phyloP scores from a whole-genome alignment of 345 rosid genomes.

The Clausena lansium region DNA sequence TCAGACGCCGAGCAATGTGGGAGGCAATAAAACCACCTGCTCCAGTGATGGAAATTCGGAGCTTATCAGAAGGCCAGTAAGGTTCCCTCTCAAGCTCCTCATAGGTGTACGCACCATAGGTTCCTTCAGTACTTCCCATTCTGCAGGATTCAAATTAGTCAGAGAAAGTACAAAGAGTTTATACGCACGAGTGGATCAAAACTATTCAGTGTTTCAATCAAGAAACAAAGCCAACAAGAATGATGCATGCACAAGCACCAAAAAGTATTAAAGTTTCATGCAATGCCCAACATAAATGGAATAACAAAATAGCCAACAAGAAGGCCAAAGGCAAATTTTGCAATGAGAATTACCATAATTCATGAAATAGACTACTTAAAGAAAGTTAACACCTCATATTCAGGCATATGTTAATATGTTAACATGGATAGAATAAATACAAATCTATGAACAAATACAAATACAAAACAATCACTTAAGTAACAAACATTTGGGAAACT shows the following conservation, averaged over 20 bases:
- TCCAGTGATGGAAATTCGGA: slow-evolving; percentile 79
- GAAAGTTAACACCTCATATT: not conserved
- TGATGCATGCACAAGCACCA: not conserved
- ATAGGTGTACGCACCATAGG: slow-evolving; percentile 81
- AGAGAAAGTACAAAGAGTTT: not conserved
- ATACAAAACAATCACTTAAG: not conserved
- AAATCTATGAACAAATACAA: not conserved
- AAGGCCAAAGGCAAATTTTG: not conserved
- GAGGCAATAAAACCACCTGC: slow-evolving; percentile 98
- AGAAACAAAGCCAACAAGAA: not conserved
- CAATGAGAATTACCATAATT: not conserved
- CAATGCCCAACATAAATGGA: not conserved
- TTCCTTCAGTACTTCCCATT: slow-evolving; percentile 71
- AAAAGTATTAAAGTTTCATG: not conserved
- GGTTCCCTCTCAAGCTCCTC: slow-evolving; percentile 78
- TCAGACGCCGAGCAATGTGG: slow-evolving; percentile 96
- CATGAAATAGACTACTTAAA: not conserved
- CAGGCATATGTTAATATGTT: not conserved
- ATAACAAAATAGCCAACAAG: not conserved
- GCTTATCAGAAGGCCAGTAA: slow-evolving; percentile 91
- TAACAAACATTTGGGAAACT: not conserved
- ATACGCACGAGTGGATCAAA: not conserved
- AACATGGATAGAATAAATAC: not conserved
- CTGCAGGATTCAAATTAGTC: slow-evolving; percentile 27
- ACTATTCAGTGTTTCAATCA: not conserved